Conservation (phyloP, 2,329 filamentous ascomycete species). For the Lasiodiplodia sp. region DNA sequence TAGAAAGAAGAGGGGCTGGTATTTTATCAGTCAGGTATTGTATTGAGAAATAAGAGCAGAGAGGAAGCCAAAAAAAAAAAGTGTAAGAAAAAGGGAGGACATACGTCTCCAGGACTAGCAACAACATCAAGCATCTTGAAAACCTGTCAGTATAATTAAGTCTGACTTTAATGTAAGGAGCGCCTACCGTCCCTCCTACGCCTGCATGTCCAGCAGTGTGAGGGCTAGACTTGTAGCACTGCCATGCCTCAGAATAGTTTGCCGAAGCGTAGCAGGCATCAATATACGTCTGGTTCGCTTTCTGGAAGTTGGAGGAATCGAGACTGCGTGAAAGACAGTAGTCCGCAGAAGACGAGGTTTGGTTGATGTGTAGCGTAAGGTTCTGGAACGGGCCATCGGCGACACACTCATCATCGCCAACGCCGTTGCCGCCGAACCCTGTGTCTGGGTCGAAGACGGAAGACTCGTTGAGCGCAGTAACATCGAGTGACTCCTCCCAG, state of each 20-base stretch:
- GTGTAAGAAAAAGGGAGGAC: too few relatives aligned
- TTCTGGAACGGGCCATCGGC: constrained; percentile 47
- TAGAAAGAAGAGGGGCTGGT: too few relatives aligned
- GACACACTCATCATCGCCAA: constrained; percentile 39
- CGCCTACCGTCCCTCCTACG: constrained; percentile 26
- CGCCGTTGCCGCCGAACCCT: constrained; percentile 31
- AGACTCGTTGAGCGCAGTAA: neutral
- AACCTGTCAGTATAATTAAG: neutral
- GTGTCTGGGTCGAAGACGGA: constrained; percentile 30
- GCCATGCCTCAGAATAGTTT: constrained; percentile 29
- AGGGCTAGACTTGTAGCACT: constrained; percentile 28
- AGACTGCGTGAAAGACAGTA: constrained; percentile 28
- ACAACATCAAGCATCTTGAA: constrained; percentile 29
- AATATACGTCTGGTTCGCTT: constrained; percentile 15
- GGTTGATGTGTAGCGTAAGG: constrained; percentile 43
- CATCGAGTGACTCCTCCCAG: constrained; percentile 30
- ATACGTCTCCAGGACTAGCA: constrained; percentile 30
- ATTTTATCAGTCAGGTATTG: too few relatives aligned
- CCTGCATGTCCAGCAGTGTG: constrained; percentile 28
- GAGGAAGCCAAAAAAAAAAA: too few relatives aligned
- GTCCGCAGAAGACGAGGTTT: constrained; percentile 31
- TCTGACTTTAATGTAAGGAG: too few relatives aligned
- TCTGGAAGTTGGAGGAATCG: constrained; percentile 12
- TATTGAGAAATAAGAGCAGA: too few relatives aligned
- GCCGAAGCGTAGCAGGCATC: constrained; percentile 14